Percentiles rank a stretch among this genome's conserved stretches.
Conservation (phyloP, 2,329 filamentous ascomycete species). For the Pseudogymnoascus verrucosus region DNA sequence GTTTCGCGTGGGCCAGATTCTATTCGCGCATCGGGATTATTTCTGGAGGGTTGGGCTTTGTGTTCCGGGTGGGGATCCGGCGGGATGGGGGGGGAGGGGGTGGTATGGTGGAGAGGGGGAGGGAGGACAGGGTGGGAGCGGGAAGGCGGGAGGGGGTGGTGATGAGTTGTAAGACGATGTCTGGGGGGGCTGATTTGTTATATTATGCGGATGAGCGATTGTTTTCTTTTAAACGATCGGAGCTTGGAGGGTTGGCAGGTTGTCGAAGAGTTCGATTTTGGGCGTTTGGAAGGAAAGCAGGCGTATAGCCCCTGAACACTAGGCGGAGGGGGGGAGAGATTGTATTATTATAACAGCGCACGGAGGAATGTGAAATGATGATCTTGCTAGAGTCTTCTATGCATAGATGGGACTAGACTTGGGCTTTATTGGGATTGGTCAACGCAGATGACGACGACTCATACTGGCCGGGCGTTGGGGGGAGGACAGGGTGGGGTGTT, state of each 20-base stretch:
- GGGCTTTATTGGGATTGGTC: background rate
- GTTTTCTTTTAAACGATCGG: too few relatives aligned
- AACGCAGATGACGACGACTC: background rate
- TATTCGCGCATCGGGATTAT: constrained; percentile 93
- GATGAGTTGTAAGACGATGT: background rate
- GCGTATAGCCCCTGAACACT: too few relatives aligned
- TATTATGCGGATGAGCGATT: too few relatives aligned
- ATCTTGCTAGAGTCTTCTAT: background rate
- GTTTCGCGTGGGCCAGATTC: constrained; percentile 80
- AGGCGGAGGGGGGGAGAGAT: too few relatives aligned
- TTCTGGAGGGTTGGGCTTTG: constrained; percentile 92
- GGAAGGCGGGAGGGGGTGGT: background rate
- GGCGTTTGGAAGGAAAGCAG: too few relatives aligned
- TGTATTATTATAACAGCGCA: background rate
- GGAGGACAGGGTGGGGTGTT: background rate
- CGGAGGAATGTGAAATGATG: too few relatives aligned
- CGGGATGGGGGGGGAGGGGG: constrained; percentile 52
- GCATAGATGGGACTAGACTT: background rate
- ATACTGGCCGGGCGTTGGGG: background rate
- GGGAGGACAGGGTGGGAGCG: background rate
- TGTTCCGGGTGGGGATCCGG: constrained; percentile 68
- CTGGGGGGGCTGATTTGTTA: too few relatives aligned
- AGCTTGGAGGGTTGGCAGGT: too few relatives aligned
- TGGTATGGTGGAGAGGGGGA: constrained; percentile 33
- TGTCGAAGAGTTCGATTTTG: background rate